phyloP scores from a whole-genome alignment of 371 early-diverging fungal species.

The Mucor indicus region DNA sequence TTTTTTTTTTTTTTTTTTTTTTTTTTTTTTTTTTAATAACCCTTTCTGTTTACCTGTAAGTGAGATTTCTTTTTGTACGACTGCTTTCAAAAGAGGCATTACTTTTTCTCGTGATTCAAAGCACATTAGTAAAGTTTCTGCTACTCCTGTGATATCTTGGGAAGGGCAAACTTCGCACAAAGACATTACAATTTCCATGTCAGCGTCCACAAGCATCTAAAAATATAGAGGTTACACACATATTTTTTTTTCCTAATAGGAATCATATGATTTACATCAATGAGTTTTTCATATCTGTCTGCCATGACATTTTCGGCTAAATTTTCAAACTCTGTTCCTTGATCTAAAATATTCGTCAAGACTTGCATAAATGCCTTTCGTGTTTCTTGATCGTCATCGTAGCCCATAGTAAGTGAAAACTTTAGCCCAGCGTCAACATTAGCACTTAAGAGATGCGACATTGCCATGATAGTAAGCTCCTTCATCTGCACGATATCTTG shows the following conservation, averaged over 20 bases:
- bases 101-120: slow-evolving; percentile 76
- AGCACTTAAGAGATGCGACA: slow-evolving; percentile 85
- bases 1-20: too few species aligned
- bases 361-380: slow-evolving; percentile 91
- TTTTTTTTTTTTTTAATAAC: too few species aligned
- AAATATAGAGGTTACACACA: background rate
- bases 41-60: slow-evolving; percentile 69
- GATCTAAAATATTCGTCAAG: slow-evolving; percentile 82
- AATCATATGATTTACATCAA: slow-evolving; percentile 50
- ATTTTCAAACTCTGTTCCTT: slow-evolving; percentile 83
- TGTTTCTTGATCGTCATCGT: slow-evolving; percentile 87
- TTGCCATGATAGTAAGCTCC: slow-evolving; percentile 80
- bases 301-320: slow-evolving; percentile 72
- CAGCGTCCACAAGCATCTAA: slow-evolving; percentile 61
- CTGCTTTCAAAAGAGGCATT: slow-evolving; percentile 67
- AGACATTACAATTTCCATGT: slow-evolving; percentile 75
- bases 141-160: slow-evolving; percentile 79
- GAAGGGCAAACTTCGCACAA: slow-evolving; percentile 86
- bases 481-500: slow-evolving; percentile 68
- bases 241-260: background rate
- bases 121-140: slow-evolving; percentile 68
- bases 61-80: slow-evolving; percentile 78
- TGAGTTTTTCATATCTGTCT: slow-evolving; percentile 72
- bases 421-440: slow-evolving; percentile 90
- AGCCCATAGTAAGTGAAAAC: slow-evolving; percentile 85